These are phyloP conservation scores for Arbutus unedo DNA, from an alignment of 148 eudicot species.

Conservation along the genomic window DNA sequence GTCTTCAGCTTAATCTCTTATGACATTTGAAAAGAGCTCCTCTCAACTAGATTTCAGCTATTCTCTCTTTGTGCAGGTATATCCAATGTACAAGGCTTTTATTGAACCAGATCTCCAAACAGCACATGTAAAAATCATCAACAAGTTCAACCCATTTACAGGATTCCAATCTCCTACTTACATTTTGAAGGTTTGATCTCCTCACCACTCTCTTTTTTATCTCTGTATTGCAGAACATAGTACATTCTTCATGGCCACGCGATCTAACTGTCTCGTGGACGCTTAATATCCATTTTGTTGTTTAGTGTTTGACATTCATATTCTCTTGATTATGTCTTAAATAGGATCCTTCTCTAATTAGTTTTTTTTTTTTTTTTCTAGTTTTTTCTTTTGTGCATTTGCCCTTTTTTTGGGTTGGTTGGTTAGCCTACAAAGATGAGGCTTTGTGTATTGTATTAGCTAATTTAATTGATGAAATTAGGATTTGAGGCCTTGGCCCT, in stretches of 20 bases:
- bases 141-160: constrained; percentile 93
- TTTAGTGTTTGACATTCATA: no score
- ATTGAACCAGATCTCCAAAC: constrained; percentile 96
- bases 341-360: no score
- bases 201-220: not conserved
- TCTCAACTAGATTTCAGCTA: constrained; percentile 22
- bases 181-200: constrained; percentile 60
- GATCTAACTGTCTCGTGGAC: no score
- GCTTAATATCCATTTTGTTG: no score
- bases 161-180: constrained; percentile 93
- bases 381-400: no score
- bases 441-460: not conserved
- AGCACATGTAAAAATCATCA: constrained; percentile 81
- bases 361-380: no score
- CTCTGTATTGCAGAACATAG: not conserved
- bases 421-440: no score
- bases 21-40: constrained; percentile 2
- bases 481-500: not conserved
- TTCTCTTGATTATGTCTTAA: no score
- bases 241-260: not conserved
- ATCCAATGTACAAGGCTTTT: constrained; percentile 98
- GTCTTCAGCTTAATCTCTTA: constrained; percentile 16
- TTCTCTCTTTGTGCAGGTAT: constrained; percentile 52
- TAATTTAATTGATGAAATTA: not conserved
- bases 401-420: no score